Base-by-base conservation (phyloP, 1,139 yeast species). In the Geotrichum candidum region DNA sequence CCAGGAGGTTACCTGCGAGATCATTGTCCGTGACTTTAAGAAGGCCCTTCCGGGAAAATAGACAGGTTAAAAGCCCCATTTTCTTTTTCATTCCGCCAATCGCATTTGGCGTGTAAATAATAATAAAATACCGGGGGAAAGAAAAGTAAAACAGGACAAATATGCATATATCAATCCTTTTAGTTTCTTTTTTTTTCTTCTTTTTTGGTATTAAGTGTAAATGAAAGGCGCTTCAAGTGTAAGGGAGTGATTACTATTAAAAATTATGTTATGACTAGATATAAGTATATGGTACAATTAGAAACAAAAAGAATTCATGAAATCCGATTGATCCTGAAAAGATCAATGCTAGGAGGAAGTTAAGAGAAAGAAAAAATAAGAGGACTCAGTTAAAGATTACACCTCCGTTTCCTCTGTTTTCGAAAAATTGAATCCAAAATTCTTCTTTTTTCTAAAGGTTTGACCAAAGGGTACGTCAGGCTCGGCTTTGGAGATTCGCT, bases 11-110 rank as follows among this genome's bases (percentile, higher is more conserved):
- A 80, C 82, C 59, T 94, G 99, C 76, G 86, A 84, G 57, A 84
- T 91, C 56, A 82, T 86, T 11, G 94, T 91, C n/a, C 80, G 96
- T 68, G 96, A 90, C 66, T 92, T 90, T 69, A 81, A 83, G 46
- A 82, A 84, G 65, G 82, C 81, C 0, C 67, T 78, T 29, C 80
- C 81, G 13, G 70, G 48, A 2, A 48, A 50, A 50, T 56, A 54
- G 23, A 9, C 18, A 15, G 6, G 45, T 5, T 11, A 38, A 38
- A 2, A 5, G 33, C 2, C 7, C 33, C 10, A 29, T 13, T 38
- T 38, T 35, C 18, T 6, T 38, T 38, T 18, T 11, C 45, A 38
- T 38, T 38, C 45, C 45, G 18, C 18, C n/a, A 38, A 18, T 1
- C 15, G 10, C 18, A 38, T 38, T 10, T 38, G 45, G 45, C 45